Base-by-base conservation (phyloP, 306 rosid species). In the Ceratonia siliqua region DNA sequence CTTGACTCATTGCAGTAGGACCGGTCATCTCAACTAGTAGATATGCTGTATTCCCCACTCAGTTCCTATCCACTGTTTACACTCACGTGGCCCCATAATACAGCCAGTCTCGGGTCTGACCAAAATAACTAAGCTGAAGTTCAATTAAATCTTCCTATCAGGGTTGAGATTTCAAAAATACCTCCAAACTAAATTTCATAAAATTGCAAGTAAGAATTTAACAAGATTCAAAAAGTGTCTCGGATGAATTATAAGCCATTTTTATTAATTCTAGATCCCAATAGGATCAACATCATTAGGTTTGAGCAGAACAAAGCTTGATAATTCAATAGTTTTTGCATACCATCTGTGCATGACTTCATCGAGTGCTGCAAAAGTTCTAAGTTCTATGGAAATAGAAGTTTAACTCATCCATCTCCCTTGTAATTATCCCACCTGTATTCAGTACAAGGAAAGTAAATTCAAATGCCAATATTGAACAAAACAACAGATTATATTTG, bases 401-500 rank as follows among this genome's bases (percentile, higher is more conserved):
- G 35, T 42, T 36, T 36, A 68, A 64, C 36, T 52, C 36, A 61
- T 68, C 43, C 38, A 28, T 70, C 22, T 45, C 52, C 32, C 22
- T 78, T 71, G 65, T 63, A 21, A 79, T 57, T 5, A 43, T 21
- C 57, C 22, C 33, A 42, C 48, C 79, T 63, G 21, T 42, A 56
- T 27, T 42, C 25, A 45, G 49, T 22, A 24, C 70, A 35, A 54
- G 30, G 8, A 56, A 41, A 56, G 28, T 36, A 30, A 50, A 70
- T 20, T 70, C 25, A 30, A 35, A 39, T 56, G 5, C 42, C 70
- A 25, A 54, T 41, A 39, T 32, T 68, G 45, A 69, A 22, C 61
- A 55, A 72, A 62, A 21, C 49, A 80, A 25, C 46, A 9, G 20
- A 62, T 70, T 81, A 33, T 72, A 36, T 79, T 58, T 14, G 2